Percentiles rank a stretch among this genome's conserved stretches.
These are phyloP conservation scores for Penicillium sclerotigenum DNA, from an alignment of 2,329 filamentous ascomycete species.

Conservation along the genomic window DNA sequence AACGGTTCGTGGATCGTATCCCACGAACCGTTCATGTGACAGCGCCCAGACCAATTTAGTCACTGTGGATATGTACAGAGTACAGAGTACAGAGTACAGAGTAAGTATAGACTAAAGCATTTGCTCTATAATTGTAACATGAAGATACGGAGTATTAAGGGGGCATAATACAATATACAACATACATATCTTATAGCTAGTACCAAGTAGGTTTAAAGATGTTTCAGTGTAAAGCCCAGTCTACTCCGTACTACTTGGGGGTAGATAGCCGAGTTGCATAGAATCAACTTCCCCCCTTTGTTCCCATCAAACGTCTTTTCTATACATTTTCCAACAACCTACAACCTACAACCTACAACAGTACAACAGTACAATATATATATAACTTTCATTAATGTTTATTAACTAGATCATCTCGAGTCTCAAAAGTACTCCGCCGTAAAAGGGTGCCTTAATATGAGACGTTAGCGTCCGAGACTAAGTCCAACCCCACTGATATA, in stretches of 20 bases:
- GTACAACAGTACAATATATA: no score
- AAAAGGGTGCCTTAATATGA: conserved; percentile 17
- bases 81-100: background rate
- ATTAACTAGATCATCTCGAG: no score
- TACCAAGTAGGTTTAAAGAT: background rate
- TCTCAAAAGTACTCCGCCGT: conserved; percentile 12
- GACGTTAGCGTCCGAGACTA: conserved; percentile 27
- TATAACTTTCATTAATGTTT: no score
- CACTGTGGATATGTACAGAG: background rate
- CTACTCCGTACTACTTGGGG: background rate
- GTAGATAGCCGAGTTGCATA: background rate
- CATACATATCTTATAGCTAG: background rate
- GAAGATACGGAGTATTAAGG: background rate
- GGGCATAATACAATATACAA: no score
- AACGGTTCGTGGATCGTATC: background rate
- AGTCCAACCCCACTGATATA: conserved; percentile 16
- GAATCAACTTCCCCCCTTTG: no score
- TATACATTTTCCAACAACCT: no score
- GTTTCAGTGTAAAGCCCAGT: background rate
- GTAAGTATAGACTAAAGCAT: no score
- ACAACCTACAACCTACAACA: no score
- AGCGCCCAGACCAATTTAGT: background rate
- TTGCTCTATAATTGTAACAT: background rate
- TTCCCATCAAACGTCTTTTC: background rate
- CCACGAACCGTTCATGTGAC: background rate